Base-by-base conservation (phyloP, 257 asterid genomes). In the Solanum paucissectum region DNA sequence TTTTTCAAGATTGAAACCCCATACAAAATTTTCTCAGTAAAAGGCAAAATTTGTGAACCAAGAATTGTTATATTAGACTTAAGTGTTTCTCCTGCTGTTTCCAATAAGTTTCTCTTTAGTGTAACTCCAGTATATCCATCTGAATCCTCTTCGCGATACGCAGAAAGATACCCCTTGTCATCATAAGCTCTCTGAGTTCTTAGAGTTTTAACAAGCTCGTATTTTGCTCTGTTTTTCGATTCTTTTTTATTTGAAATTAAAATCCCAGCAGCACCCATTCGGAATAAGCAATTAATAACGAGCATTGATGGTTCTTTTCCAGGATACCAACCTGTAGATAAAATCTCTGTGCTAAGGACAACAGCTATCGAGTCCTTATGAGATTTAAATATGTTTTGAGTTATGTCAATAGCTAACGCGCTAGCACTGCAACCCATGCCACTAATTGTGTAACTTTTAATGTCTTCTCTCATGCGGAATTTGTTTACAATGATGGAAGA, bases 371-470 rank as follows among this genome's bases (percentile, higher is more conserved):
- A 92, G 7, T 93, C 16, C 52, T 44, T 44, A 44, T 4, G 52
- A 44, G 16, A 87, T 58, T 93, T 93, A 1, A 96, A 87, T 2
- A 95, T 89, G 88, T 92, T 87, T 0, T 86, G 44, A 3, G 98
- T 98, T 95, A 92, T 91, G 64, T 95, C 98, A 13, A 96, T 55
- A 13, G 95, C 96, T 58, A 94, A 27, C 1, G 98, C 96, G 73
- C 98, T 96, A 0, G 95, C 99, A 69, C 97, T 92, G 92, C 99
- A 96, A 60, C 99, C 99, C 99, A 96, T 96, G 14, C 99, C 99
- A 49, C 94, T 90, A 1, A 96, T 18, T 4, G 89, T 94, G 89
- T 89, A 95, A 92, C 94, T 93, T 75, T 92, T 95, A 1, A 94
- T 86, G 60, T 94, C 97, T 64, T 95, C 95, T 66, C 94, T 91